Evolutionary conservation across 495 filamentous ascomycete genomes (phyloP).

Genomic region (Podospora pseudocomata): DNA sequence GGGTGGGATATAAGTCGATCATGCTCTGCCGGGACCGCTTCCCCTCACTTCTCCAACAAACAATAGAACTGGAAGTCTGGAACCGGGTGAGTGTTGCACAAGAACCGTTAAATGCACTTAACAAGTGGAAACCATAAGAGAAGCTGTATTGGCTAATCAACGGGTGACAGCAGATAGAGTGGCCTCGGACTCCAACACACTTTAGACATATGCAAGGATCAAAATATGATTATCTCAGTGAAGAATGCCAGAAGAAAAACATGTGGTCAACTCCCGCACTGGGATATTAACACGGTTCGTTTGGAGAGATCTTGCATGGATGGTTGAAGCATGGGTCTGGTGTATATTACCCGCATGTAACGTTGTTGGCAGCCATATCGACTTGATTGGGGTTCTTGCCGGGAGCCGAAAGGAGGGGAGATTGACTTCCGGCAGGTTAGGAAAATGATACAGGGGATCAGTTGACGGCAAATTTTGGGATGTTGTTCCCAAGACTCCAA

Average conservation of each 20-base stretch:
- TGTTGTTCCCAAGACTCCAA: not conserved
- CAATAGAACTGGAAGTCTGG: not conserved
- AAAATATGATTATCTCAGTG: not conserved
- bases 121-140: not conserved
- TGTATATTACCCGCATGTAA: conserved; percentile 12
- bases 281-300: not conserved
- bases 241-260: not conserved
- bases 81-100: not conserved
- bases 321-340: not conserved
- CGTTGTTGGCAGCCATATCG: not conserved
- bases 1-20: not conserved
- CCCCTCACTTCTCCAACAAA: conserved; percentile 11
- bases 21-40: conserved; percentile 3
- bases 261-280: not conserved
- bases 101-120: not conserved
- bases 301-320: not conserved
- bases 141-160: not conserved
- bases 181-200: not conserved
- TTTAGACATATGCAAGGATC: not conserved
- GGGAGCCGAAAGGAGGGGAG: not conserved
- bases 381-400: not conserved
- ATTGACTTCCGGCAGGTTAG: not conserved
- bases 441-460: not conserved
- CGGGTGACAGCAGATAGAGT: not conserved
- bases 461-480: not conserved